Base-by-base conservation (phyloP, 2,329 filamentous ascomycete genomes). In the Huntiella decipiens region DNA sequence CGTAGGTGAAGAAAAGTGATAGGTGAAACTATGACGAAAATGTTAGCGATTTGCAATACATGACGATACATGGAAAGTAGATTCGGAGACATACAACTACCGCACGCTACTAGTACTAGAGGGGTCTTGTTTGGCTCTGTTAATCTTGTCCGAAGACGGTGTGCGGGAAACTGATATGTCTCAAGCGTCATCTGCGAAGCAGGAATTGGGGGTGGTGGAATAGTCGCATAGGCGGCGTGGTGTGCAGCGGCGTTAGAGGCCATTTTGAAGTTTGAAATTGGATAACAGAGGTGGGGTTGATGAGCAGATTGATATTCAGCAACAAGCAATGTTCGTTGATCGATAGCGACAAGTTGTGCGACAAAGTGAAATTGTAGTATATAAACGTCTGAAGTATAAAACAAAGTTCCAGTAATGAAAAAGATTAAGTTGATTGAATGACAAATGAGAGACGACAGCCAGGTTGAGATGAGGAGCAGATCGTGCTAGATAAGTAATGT, bases 1-100 rank as follows among this genome's bases (percentile, higher is more conserved):
- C 82, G 78, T 51, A 91, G 65, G 58, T 88, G 82, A 22, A 86
- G 68, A 56, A 81, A 82, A 5, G 79, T 82, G 43, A 80, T 74
- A 13, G 81, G 82, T 0, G 77, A 82, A 63, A 85, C 58, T 59
- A 42, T 6, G 33, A 28, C 43, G 4, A 4, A 22, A 22, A 3
- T 22, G 38, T 39, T 39, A 39, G 38, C 5, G 16, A 5, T 15
- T 4, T 31, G 15, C 19, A 12, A n/a, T 3, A 16, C 13, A 31
- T 28, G 40, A 31, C 10, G 38, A 33, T 17, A 34, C 12, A 7
- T 32, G 12, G 6, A 33, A 34, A 19, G 15, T 10, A 11, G 10
- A 35, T 12, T 11, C 6, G 8, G 17, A 36, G 17, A 53, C 57
- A 51, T 52, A 59, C 60, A 87, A 56, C 70, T 74, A 43, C 74